Evolutionary conservation across 2,329 filamentous ascomycete genomes (phyloP).

Genomic region (Sporothrix protearum): DNA sequence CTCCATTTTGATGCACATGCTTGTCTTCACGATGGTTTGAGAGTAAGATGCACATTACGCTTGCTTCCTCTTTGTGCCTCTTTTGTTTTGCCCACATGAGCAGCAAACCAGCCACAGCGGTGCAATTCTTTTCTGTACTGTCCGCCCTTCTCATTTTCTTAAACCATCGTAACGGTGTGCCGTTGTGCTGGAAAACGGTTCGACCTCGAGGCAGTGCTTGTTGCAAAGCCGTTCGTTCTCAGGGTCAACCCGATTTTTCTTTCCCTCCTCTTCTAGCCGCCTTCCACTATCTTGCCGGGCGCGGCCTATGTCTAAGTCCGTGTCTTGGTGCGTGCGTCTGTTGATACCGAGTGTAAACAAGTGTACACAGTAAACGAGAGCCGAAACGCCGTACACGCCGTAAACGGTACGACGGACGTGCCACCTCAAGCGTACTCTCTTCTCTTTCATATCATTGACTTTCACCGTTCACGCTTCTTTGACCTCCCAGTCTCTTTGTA

Average conservation of each 20-base stretch:
- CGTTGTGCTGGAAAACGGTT: not conserved
- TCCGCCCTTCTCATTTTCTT: not conserved
- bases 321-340: not conserved
- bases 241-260: not conserved
- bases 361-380: not conserved
- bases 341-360: not conserved
- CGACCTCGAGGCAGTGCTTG: not conserved
- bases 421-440: not conserved
- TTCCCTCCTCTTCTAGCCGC: not conserved
- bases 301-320: not conserved
- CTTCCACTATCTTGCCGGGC: not conserved
- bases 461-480: not conserved
- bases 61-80: not conserved
- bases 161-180: not conserved
- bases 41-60: too few species aligned
- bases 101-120: not conserved
- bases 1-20: not conserved
- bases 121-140: not conserved
- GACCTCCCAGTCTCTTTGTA: not conserved
- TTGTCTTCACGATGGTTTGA: not conserved
- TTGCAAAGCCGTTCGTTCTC: not conserved
- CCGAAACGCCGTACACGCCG: not conserved
- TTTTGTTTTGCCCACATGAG: not conserved
- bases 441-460: not conserved
- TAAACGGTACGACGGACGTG: not conserved